Base-by-base conservation (phyloP, 139 green algal genomes). In the Coccomyxa sp. region DNA sequence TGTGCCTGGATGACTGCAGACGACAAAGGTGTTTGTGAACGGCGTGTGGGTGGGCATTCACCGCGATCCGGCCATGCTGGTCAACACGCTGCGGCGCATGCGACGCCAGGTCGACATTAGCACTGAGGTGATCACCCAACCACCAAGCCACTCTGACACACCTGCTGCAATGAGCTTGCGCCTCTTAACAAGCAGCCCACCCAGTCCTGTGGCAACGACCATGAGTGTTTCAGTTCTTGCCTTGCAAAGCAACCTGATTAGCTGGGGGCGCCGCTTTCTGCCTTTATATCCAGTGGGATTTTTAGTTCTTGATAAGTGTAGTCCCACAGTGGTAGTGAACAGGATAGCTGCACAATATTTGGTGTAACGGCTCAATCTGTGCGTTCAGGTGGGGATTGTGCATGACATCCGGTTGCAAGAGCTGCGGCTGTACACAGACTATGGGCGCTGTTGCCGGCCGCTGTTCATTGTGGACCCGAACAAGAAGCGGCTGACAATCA, bases 401-500 rank as follows among this genome's bases (percentile, higher is more conserved):
- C 93, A 97, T 80, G 94, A 98, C 91, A 92, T 95, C 32, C 84
- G 85, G 16, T 87, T 97, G 67, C 91, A 94, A 75, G 95, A 98
- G 93, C 89, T 98, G 82, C 89, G 95, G 3, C 85, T 98, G 76
- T 94, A 92, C 89, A 96, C 94, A 13, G 95, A 98, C 83, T 94
- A 88, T 30, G 95, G 95, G n/a, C 92, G 95, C 38, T 94, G 91
- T 80, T 95, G 86, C 76, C 90, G 95, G 10, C 95, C 95, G 51
- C 90, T 99, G 31, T 98, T 98, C 87, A 97, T 99, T 67, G 95
- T 99, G 38, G 90, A 97, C 78, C 88, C 95, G 32, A 91, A 98
- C 85, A 76, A 84, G 67, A 87, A 98, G 86, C 83, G 90, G 4
- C 94, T 99, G 71, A 95, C 92, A 77, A 25, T 71, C 63, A 71